A percentile compares a stretch with the other conserved stretches of the same genome.
Evolutionary conservation across 2,329 filamentous ascomycete genomes (phyloP).

Genomic region (Aspergillus sojae): DNA sequence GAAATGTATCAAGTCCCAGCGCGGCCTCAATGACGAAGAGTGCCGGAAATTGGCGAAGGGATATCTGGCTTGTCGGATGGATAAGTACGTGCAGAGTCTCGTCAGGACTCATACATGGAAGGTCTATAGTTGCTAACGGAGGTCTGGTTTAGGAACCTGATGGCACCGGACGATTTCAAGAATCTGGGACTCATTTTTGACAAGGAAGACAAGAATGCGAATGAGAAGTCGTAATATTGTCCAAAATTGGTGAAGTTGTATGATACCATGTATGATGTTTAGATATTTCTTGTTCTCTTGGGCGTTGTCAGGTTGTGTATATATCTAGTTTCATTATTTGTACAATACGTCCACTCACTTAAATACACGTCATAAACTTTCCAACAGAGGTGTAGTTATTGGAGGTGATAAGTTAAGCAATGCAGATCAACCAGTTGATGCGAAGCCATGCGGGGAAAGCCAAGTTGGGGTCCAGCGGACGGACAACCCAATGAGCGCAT

Average conservation of each 20-base stretch:
- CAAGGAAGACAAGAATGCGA: constrained; percentile 28
- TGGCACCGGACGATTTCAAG: constrained; percentile 93
- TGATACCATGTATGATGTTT: constrained; percentile 7
- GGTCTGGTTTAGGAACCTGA: constrained; percentile 69
- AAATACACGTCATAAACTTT: not conserved
- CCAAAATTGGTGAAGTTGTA: not conserved
- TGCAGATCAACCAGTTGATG: constrained; percentile 1
- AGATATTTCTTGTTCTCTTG: not conserved
- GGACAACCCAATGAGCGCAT: not conserved
- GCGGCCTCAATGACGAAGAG: constrained; percentile 81
- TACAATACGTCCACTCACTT: not conserved
- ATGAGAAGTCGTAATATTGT: constrained; percentile 15
- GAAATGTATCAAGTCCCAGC: constrained; percentile 79
- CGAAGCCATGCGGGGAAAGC: constrained; percentile 1
- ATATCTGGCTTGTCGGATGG: constrained; percentile 92
- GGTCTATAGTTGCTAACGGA: not conserved
- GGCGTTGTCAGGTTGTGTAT: not conserved
- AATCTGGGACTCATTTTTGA: constrained; percentile 79
- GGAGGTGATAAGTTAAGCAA: not conserved
- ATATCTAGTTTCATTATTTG: not conserved
- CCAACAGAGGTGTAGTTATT: not conserved
- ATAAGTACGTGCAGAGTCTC: constrained; percentile 64
- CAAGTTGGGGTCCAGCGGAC: not conserved
- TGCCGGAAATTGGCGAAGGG: constrained; percentile 85
- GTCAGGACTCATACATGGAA: constrained; percentile 2